Base-by-base conservation (phyloP, 768 basidiomycete genomes). In the Trametopsis cervina region DNA sequence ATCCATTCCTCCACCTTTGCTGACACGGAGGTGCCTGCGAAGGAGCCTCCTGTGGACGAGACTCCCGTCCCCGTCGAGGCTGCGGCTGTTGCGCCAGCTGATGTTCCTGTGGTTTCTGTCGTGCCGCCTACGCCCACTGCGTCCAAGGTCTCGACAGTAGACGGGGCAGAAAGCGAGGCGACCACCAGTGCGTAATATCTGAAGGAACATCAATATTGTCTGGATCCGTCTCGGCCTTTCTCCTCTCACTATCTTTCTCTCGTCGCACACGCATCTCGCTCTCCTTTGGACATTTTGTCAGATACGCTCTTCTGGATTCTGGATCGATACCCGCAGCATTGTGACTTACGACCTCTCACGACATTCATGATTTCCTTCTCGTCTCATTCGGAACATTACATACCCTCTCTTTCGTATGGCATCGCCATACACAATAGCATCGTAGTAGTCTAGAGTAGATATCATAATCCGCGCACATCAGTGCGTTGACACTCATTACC, bases 71-170 rank as follows among this genome's bases (percentile, higher is more conserved):
- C 39, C n/a, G 40, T 46, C 10, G 42, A 50, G 39, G 37, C 22
- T 21, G 27, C 4, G 1, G 20, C 12, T 17, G 50, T 13, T 29
- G 37, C 22, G 23, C 24, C 18, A 10, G 21, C 44, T 6, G 45
- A 41, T 11, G 15, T 49, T 3, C 51, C 51, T 2, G 35, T 20
- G 2, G 51, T 53, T 17, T 13, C 41, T 1, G 42, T 53, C 21
- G 47, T 53, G 11, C 51, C 51, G 15, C 47, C 51, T n/a, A 53
- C 51, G 17, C 51, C 51, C 22, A 45, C 47, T 2, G 25, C 42
- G 25, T 44, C 36, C 15, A 42, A 37, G 2, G 41, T 37, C 22
- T 27, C 27, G 1, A 48, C 7, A 15, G 29, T 15, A 15, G 15
- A 15, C 29, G 15, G 43, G 11, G 27, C 23, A 0, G 47, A 33